Percentiles rank a stretch among this genome's conserved stretches.
These are phyloP conservation scores for Elsinoe batatas DNA, from an alignment of 2,329 filamentous ascomycete genomes.

Conservation along the genomic window DNA sequence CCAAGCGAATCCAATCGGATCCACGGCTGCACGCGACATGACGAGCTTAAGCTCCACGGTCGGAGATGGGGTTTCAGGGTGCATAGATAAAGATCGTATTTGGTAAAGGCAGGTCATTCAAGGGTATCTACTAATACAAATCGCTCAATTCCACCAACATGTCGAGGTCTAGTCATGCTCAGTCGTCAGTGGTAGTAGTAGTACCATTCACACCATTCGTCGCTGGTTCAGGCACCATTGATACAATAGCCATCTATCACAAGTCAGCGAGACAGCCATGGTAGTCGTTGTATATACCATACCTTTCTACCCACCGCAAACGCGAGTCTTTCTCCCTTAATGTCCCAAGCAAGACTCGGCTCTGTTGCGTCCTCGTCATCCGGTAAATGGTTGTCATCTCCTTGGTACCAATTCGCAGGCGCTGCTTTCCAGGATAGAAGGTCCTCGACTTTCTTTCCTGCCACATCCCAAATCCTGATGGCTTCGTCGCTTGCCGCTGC, in stretches of 20 bases:
- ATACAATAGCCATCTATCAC: constrained; percentile 14
- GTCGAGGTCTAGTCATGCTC: not conserved
- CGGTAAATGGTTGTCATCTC: constrained; percentile 17
- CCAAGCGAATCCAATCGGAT: constrained; percentile 3
- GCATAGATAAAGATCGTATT: not conserved
- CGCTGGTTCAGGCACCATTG: not conserved
- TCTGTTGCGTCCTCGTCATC: constrained; percentile 18
- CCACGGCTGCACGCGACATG: not conserved
- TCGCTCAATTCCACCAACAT: not conserved
- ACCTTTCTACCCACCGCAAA: constrained; percentile 33
- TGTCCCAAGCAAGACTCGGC: constrained; percentile 41
- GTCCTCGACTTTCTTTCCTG: constrained; percentile 15
- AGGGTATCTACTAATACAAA: constrained; percentile 9
- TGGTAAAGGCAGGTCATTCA: not conserved
- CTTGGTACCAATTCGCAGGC: constrained; percentile 16
- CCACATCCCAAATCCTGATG: constrained; percentile 34
- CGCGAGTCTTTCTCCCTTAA: constrained; percentile 43
- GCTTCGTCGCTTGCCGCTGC: constrained; percentile 36
- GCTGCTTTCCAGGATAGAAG: constrained; percentile 23
- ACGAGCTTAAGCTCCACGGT: not conserved
- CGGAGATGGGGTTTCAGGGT: not conserved
- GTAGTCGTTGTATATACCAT: not conserved
- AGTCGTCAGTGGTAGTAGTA: not conserved
- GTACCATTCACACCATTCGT: not conserved
- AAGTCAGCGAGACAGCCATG: not conserved